Evolutionary conservation across 2,329 filamentous ascomycete species (phyloP), one percentile per base, ranked within the genome.

Genomic region (Diaporthe vaccinii): DNA sequence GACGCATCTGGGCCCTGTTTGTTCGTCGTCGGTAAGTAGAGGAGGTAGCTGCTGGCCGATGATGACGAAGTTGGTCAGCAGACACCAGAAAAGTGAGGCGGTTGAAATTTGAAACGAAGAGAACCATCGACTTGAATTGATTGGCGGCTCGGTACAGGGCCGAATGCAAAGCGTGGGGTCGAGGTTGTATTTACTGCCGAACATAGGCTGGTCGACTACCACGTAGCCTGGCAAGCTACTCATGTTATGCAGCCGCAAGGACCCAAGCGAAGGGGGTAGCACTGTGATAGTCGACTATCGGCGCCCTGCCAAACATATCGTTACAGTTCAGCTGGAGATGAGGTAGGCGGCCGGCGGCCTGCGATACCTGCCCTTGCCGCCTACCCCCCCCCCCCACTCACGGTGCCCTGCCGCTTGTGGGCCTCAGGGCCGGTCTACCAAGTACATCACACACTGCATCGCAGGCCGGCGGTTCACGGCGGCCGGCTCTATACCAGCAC

Each of bases 1-100:
- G 46, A 25, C n/a, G 49, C 49, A 55, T 69, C 49, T 41, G 49
- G 34, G 34, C 14, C 46, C 15, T 69, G 34, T 69, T 12, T 41
- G 34, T n/a, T 53, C n/a, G 15, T 28, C 31, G 49, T 53, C 46
- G 22, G 14, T 53, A 49, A 41, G 49, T 28, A 34, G 22, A 69
- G 17, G 15, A 55, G 44, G 46, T n/a, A 58, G 68, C 53, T 75
- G 51, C 31, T 22, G 31, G 59, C 41, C 34, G 59, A 22, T 67
- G 51, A 75, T 75, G 74, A 73, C 59, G 51, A 75, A n/a, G 51
- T 46, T 57, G 74, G 59, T 73, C 74, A 74, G 72, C 58, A 76
- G 72, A 71, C 72, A 53, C 36, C 31, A 53, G 55, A 75, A 70
- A 73, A 75, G 69, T 75, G 69, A 75, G 74, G 74, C 68, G 62